These are phyloP conservation scores for Saprolegnia parasitica DNA, from an alignment of 352 stramenopile species.

Conservation along the genomic window DNA sequence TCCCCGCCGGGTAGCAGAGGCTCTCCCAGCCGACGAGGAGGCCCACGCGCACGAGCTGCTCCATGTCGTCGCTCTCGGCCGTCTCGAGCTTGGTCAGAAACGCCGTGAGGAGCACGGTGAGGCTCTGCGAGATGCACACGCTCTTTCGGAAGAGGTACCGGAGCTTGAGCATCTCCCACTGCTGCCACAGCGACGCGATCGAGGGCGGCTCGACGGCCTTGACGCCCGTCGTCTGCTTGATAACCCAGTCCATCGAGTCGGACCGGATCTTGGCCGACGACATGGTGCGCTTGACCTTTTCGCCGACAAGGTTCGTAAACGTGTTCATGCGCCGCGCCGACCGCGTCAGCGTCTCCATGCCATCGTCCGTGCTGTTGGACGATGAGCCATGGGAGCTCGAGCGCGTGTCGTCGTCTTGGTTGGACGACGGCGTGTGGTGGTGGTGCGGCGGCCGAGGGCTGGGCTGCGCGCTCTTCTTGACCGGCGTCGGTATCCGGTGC, in stretches of 20 bases:
- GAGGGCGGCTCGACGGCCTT: not conserved
- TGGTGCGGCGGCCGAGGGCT: not conserved
- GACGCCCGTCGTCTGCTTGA: not conserved
- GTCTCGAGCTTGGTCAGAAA: slow-evolving; percentile 76
- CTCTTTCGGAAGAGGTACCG: slow-evolving; percentile 84
- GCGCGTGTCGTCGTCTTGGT: slow-evolving; percentile 17
- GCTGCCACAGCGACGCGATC: slow-evolving; percentile 7
- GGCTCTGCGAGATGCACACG: slow-evolving; percentile 71
- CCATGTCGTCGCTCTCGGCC: slow-evolving; percentile 53
- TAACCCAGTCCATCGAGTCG: slow-evolving; percentile 29
- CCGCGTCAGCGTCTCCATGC: slow-evolving; percentile 5
- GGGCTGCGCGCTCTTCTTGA: not conserved
- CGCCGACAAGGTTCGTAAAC: slow-evolving; percentile 6
- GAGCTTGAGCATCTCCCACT: slow-evolving; percentile 27
- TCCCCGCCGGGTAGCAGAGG: slow-evolving; percentile 91
- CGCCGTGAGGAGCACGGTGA: slow-evolving; percentile 77
- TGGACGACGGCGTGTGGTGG: not conserved
- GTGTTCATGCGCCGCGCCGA: slow-evolving; percentile 19
- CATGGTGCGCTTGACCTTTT: slow-evolving; percentile 21
- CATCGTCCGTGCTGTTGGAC: not conserved
- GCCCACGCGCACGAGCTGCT: slow-evolving; percentile 56
- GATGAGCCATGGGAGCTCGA: slow-evolving; percentile 25
- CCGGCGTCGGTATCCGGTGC: not conserved
- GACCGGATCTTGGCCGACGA: slow-evolving; percentile 19
- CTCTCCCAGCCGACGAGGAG: slow-evolving; percentile 94